These are phyloP conservation scores for Hypomyces perniciosus DNA, from an alignment of 2,329 filamentous ascomycete species.

Conservation along the genomic window DNA sequence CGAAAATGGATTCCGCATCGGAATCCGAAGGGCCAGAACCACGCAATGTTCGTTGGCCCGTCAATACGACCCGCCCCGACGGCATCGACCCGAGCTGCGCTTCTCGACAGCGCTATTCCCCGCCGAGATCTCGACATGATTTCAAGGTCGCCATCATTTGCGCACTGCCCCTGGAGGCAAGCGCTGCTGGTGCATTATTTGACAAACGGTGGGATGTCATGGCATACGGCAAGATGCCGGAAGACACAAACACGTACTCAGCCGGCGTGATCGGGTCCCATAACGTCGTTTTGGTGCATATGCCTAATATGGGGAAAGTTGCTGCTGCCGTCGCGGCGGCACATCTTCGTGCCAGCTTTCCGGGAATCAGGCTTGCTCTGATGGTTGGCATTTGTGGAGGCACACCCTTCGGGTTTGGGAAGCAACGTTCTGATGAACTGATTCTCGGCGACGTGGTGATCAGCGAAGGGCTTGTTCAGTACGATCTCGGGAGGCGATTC, in stretches of 20 bases:
- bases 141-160: constrained; percentile 19
- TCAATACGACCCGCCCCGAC: too few relatives aligned
- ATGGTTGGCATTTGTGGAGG: constrained; percentile 19
- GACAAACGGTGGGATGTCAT: constrained; percentile 15
- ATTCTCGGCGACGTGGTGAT: constrained; percentile 24
- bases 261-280: constrained; percentile 16
- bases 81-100: too few relatives aligned
- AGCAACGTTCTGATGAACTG: constrained; percentile 13
- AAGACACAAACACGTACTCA: constrained; percentile 26
- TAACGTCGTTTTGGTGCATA: constrained; percentile 20
- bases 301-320: constrained; percentile 19
- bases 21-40: too few relatives aligned
- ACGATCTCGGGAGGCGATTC: constrained; percentile 23
- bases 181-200: constrained; percentile 16
- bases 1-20: too few relatives aligned
- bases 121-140: not conserved
- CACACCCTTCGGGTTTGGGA: constrained; percentile 11
- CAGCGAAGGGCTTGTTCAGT: constrained; percentile 23
- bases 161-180: constrained; percentile 16
- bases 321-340: constrained; percentile 9
- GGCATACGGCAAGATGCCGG: constrained; percentile 18
- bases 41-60: too few relatives aligned
- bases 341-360: constrained; percentile 14
- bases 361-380: constrained; percentile 13
- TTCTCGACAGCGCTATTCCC: too few relatives aligned